Base-by-base conservation (phyloP, 257 asterid species). In the Petunia axillaris region DNA sequence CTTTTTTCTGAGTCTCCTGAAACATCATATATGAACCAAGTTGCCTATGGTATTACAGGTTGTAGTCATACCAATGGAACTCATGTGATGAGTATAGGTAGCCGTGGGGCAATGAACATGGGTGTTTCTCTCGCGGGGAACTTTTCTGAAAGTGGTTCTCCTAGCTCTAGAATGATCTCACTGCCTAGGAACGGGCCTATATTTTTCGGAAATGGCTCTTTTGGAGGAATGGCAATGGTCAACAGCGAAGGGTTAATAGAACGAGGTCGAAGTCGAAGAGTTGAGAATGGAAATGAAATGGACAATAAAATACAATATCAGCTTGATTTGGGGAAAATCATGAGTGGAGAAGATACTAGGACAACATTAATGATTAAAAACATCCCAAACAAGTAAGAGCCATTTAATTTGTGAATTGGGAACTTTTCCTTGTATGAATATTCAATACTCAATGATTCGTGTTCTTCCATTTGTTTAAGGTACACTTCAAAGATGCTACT, bases 401-500 rank as follows among this genome's bases (percentile, higher is more conserved):
- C 4, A 1, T 40, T 58, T 75, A 11, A 52, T 37, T 84, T 63
- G 81, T 53, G 64, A 50, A 54, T 68, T 58, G 41, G 36, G 59
- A 13, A 35, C 8, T 40, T 64, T 62, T 62, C 80, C 50, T 36
- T 46, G 41, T 60, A 16, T 52, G 83, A 66, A n/a, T 81, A 53
- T 54, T 3, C 68, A 10, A 57, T 77, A 64, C 59, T 9, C 52
- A 78, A 54, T 73, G 36, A 62, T 83, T 60, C 76, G 59, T 77
- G 16, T 16, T 70, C 74, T 66, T 75, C 25, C 73, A 57, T 58
- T 10, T 83, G 76, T 81, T 53, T 75, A 48, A 95, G 99, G 97
- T 95, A 95, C 88, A 93, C 99, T 64, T 95, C 99, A 5, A 95
- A 91, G 87, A 93, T 95, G 99, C 92, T 95, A 80, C 93, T 95